Base-by-base conservation (phyloP, 2,329 filamentous ascomycete species). In the Monosporascus sp. region DNA sequence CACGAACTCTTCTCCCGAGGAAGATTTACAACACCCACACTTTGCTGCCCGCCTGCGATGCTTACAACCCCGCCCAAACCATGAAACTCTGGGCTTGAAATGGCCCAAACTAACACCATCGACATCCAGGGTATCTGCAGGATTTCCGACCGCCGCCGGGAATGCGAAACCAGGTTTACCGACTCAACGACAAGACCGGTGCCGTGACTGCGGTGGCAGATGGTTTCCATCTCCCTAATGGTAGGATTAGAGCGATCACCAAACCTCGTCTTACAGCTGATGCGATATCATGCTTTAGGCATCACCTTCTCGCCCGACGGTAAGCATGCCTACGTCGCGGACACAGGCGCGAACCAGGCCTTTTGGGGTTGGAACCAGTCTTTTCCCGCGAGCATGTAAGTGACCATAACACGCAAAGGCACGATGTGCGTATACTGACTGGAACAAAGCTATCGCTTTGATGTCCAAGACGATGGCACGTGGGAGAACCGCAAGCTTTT, bases 131-230 rank as follows among this genome's bases (percentile, higher is more conserved):
- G 3, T 80, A 74, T 55, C 71, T 80, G 43, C 83, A 86, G 61
- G 73, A 80, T 24, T 85, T 86, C 59, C 74, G 83, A 0, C 78
- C 78, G 0, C 58, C 65, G 6, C 82, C 82, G 0, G 76, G 75
- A 0, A 63, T 85, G 11, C 79, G 73, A 5, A 79, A 78, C 53
- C 83, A 86, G 60, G 80, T 85, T 0, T 86, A 86, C 63, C 75
- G 81, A 2, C 77, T 79, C 46, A 75, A 81, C 45, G 74, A 76
- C 1, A 60, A 56, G 0, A 83, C 76, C 0, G 78, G 78, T 0
- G 76, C 78, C 1, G 67, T 85, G 4, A 73, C 75, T 1, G 77
- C 79, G 0, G 81, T 82, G 3, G 82, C 82, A 0, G 83, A 86
- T 59, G 81, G 75, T 0, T 82, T 86, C 51, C 71, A 63, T 0